Evolutionary conservation across 345 rosid species (phyloP), one percentile per base, ranked within the genome.

Genomic region (Corymbia maculata): DNA sequence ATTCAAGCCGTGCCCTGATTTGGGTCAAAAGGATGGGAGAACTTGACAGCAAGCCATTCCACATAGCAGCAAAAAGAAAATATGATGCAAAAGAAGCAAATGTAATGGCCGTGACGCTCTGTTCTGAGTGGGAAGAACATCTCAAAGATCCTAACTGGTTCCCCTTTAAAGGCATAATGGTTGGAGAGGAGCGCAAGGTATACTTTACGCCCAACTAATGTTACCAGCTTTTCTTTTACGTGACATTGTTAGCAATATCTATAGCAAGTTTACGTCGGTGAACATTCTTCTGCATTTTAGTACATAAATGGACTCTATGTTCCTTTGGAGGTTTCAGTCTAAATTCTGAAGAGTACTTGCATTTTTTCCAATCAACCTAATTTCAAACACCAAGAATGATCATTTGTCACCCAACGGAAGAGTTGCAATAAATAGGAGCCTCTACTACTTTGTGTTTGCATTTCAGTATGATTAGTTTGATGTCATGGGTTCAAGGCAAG

Each of bases 1-100:
- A 12, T 14, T 17, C 84, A 24, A 47, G 64, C 15, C 86, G 36
- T 59, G 85, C 93, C 86, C 15, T 36, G 13, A 93, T 94, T 21
- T 90, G 92, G 28, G 90, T 95, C 47, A 95, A 94, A 91, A 93
- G 91, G 87, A 92, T 96, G 96, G 98, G 96, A 28, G 94, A 92
- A 32, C 91, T 94, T 59, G 91, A 93, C 66, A 42, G 19, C 21
- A 91, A 87, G 51, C 94, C 94, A 47, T 94, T 96, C 88, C 75
- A 26, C 14, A 7, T 7, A 21, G 95, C 89, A 86, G 89, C 90
- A 89, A 94, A 87, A 91, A 89, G 66, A 90, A 94, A 92, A 51
- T 91, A 79, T 91, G 32, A 90, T 5, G 68, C 49, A 12, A 88
- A 86, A 88, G 90, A 92, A 66, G 94, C 93, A 19, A 92, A 88